Base-by-base conservation (phyloP, 257 asterid species). In the Gentiana macrophylla region DNA sequence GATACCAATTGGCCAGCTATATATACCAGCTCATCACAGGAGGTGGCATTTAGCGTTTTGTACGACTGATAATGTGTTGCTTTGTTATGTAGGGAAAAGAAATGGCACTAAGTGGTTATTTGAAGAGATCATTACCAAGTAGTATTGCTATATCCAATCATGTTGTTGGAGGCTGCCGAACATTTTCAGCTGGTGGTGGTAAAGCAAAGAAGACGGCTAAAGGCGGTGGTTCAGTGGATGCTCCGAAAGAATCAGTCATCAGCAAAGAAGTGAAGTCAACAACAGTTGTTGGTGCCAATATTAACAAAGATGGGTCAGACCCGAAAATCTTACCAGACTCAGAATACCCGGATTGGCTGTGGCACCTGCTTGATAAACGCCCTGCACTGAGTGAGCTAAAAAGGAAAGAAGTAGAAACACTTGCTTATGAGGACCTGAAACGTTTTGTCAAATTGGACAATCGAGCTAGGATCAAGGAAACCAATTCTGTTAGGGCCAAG, bases 261-360 rank as follows among this genome's bases (percentile, higher is more conserved):
- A 85, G 80, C 86, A 92, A 88, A 63, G 98, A 91, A 79, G 93
- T 85, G 37, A 91, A 91, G 66, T 79, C 95, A 61, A 85, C 90
- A 15, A 81, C 93, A 0, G 82, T 77, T 8, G 81, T 74, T 64
- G 93, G 95, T 52, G 94, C 81, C 15, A 92, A 85, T 73, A 88
- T 78, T 55, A 86, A 84, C 37, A 92, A 88, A 75, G 97, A 88
- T 5, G 97, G 93, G 52, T 74, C 80, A 8, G 95, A 92, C 77
- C 94, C 98, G 0, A 92, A 88, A 70, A 51, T 92, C 65, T 60
- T 85, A 84, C 68, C 95, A 0, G 94, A 92, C 57, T 77, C 89
- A 3, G 97, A 88, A 61, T 92, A 92, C 74, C 93, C 95, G 0
- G 94, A 79, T 52, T 91, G 97, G 98, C 67, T 91, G 61, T 84